These are phyloP conservation scores for Aristolochia contorta DNA, from an alignment of 164 flowering plant species.

Conservation along the genomic window DNA sequence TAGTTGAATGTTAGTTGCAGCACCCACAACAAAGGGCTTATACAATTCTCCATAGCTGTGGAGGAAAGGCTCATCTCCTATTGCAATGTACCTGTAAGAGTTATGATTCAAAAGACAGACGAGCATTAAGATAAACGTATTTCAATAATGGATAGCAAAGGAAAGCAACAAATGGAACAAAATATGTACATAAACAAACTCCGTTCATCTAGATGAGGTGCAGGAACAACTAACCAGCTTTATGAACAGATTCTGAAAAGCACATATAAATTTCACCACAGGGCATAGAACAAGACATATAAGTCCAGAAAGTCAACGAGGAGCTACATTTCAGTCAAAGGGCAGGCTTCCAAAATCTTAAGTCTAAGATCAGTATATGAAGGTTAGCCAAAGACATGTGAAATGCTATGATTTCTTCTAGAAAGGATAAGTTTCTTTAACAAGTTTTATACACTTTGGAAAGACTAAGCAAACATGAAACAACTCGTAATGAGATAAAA, in stretches of 20 bases:
- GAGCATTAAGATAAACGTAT: not conserved
- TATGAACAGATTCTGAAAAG: not conserved
- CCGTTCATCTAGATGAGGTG: not conserved
- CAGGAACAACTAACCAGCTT: not conserved
- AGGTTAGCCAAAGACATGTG: no score
- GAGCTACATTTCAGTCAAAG: no score
- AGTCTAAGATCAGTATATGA: no score
- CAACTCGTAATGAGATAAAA: no score
- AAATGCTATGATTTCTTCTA: no score
- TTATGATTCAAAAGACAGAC: not conserved
- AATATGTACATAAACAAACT: not conserved
- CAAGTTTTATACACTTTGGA: no score
- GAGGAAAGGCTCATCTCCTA: conserved; percentile 83
- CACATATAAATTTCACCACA: no score
- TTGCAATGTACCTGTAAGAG: conserved; percentile 61
- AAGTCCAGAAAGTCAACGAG: no score
- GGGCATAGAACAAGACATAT: no score
- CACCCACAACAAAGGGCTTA: conserved; percentile 61
- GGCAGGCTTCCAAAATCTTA: no score
- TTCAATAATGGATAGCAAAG: not conserved
- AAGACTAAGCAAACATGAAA: no score
- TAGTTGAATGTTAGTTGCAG: conserved; percentile 58
- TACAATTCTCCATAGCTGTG: conserved; percentile 58
- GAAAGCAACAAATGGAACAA: not conserved
- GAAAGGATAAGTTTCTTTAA: no score